These are phyloP conservation scores for Calocera cornea DNA, from an alignment of 768 basidiomycete genomes.

Conservation along the genomic window DNA sequence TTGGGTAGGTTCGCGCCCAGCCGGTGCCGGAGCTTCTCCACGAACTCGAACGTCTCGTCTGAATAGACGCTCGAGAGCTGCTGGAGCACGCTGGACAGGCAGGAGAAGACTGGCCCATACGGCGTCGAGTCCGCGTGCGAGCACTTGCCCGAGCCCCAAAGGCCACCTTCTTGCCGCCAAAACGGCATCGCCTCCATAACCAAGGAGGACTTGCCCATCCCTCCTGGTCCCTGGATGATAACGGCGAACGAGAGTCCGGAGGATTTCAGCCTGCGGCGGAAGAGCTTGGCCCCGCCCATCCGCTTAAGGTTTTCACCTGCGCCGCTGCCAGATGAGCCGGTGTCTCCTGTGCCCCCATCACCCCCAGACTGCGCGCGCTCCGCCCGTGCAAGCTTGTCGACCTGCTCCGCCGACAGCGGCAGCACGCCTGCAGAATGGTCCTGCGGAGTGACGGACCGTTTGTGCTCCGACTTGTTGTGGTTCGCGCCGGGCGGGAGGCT, in stretches of 20 bases:
- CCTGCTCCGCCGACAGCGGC: background rate
- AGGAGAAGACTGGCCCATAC: conserved; percentile 53
- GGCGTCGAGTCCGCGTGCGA: conserved; percentile 51
- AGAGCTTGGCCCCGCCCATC: background rate
- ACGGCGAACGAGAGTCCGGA: conserved; percentile 24
- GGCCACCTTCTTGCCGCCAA: conserved; percentile 25
- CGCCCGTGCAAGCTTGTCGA: background rate
- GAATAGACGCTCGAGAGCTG: conserved; percentile 57
- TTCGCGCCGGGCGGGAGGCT: background rate
- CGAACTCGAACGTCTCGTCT: conserved; percentile 54
- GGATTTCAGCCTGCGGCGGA: background rate
- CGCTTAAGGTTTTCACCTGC: background rate
- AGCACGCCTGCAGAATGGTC: background rate
- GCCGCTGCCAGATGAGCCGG: background rate
- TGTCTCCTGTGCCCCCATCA: background rate
- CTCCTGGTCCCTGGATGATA: background rate
- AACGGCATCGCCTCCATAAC: conserved; percentile 49
- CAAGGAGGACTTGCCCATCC: conserved; percentile 65
- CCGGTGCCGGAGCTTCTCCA: conserved; percentile 41
- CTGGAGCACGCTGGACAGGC: conserved; percentile 55
- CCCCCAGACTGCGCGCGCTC: background rate
- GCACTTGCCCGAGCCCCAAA: conserved; percentile 69
- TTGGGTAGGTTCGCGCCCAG: conserved; percentile 60
- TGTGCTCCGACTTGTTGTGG: background rate
- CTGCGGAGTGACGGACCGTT: background rate